Percentiles rank a stretch among this genome's conserved stretches.
Evolutionary conservation across 2,329 filamentous ascomycete genomes (phyloP).

Genomic region (Diplodia intermedia): DNA sequence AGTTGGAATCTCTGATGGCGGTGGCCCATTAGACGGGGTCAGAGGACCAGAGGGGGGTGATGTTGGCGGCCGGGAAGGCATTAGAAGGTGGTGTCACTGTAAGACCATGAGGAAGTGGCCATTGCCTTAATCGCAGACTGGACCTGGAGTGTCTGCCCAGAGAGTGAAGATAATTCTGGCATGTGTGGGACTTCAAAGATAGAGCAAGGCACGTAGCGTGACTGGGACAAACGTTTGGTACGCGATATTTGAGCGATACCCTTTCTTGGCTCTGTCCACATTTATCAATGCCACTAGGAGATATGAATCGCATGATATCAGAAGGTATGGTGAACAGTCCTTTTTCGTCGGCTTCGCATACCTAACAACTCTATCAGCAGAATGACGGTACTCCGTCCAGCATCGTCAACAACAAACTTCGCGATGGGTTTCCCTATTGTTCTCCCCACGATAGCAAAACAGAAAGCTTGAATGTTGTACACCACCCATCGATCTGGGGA

Average conservation of each 20-base stretch:
- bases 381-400: background rate
- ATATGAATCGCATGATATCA: background rate
- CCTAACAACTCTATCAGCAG: background rate
- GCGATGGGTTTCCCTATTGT: background rate
- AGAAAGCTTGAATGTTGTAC: conserved; percentile 11
- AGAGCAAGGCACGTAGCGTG: background rate
- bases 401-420: background rate
- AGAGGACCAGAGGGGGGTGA: no score
- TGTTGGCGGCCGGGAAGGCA: no score
- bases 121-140: background rate
- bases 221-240: background rate
- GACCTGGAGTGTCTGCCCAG: background rate
- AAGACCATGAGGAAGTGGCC: background rate
- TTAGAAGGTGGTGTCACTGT: no score
- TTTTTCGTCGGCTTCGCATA: background rate
- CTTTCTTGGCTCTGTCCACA: background rate
- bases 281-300: background rate
- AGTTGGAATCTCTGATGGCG: background rate
- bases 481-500: background rate
- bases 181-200: background rate
- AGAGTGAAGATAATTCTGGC: background rate
- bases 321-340: background rate
- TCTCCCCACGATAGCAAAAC: background rate
- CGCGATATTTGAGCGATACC: background rate
- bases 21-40: background rate